Conservation (phyloP, 2,329 filamentous ascomycete species). For the Thielaviopsis euricoi region DNA sequence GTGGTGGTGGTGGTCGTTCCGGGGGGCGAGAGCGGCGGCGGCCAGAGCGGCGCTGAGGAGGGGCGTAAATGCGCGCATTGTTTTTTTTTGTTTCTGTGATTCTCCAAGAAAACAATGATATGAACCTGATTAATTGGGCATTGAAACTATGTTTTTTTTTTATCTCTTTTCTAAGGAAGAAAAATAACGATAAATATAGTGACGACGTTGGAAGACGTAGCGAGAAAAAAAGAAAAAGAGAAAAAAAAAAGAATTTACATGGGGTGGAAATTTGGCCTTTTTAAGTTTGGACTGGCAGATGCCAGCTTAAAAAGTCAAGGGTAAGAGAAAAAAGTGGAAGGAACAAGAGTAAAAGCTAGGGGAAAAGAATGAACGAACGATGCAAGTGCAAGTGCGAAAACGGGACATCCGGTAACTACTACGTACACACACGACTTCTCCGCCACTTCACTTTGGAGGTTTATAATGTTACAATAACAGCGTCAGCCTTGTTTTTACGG, state of each 20-base stretch:
- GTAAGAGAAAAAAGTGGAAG: neutral
- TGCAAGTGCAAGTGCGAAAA: no score
- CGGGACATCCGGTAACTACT: no score
- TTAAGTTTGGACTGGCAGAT: neutral
- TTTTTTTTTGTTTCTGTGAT: neutral
- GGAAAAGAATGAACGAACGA: neutral
- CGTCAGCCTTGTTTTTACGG: neutral
- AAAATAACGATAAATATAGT: no score
- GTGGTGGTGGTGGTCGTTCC: neutral
- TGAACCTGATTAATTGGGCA: no score
- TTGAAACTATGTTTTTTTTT: no score
- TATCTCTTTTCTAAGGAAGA: no score
- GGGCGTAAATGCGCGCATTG: conserved; percentile 6
- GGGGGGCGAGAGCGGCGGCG: neutral
- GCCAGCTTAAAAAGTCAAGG: neutral
- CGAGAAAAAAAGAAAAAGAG: neutral
- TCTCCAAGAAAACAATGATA: no score
- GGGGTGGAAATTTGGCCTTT: neutral
- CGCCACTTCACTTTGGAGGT: no score
- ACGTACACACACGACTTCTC: no score
- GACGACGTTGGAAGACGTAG: no score
- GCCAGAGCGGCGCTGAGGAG: conserved; percentile 6
- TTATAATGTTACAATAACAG: neutral
- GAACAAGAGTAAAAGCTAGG: neutral
- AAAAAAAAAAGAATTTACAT: neutral